Evolutionary conservation across 352 stramenopile species (phyloP).

Genomic region (Blastocystis hominis): DNA sequence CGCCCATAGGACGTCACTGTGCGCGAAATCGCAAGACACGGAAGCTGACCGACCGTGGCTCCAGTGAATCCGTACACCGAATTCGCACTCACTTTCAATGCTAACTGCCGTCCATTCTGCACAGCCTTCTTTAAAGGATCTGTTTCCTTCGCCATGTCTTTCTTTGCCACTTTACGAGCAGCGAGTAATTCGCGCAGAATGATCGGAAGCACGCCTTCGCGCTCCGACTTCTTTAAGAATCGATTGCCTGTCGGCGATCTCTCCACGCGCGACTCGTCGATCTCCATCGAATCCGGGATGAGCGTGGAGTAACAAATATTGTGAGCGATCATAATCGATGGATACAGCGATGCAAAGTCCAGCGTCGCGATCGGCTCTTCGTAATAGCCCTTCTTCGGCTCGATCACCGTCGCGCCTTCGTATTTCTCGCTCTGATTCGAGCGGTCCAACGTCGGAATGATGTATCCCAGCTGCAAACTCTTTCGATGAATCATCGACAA

Average conservation of each 20-base stretch:
- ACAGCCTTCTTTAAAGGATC: constrained; percentile 96
- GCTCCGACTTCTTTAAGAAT: constrained; percentile 84
- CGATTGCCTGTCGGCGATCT: constrained; percentile 82
- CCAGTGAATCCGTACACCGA: constrained; percentile 99
- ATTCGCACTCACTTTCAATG: constrained; percentile 76
- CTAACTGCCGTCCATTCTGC: constrained; percentile 91
- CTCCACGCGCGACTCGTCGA: not conserved
- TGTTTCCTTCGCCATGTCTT: constrained; percentile 95
- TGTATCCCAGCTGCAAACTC: constrained; percentile 79
- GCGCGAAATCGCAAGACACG: constrained; percentile 93
- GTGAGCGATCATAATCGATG: constrained; percentile 98
- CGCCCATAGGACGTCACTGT: constrained; percentile 93
- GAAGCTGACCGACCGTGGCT: constrained; percentile 90
- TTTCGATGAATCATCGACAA: constrained; percentile 97
- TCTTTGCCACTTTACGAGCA: constrained; percentile 92
- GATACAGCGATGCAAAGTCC: constrained; percentile 99
- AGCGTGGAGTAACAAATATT: constrained; percentile 99
- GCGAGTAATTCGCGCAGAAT: constrained; percentile 94
- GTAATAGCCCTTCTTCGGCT: constrained; percentile 97
- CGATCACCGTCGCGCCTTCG: constrained; percentile 96
- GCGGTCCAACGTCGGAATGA: constrained; percentile 82
- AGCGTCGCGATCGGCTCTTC: constrained; percentile 93
- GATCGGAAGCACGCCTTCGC: constrained; percentile 93
- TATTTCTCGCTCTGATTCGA: constrained; percentile 75
- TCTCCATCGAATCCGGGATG: constrained; percentile 62